Evolutionary conservation across 768 basidiomycete genomes (phyloP), one percentile per base, ranked within the genome.

Genomic region (Collybia nuda): DNA sequence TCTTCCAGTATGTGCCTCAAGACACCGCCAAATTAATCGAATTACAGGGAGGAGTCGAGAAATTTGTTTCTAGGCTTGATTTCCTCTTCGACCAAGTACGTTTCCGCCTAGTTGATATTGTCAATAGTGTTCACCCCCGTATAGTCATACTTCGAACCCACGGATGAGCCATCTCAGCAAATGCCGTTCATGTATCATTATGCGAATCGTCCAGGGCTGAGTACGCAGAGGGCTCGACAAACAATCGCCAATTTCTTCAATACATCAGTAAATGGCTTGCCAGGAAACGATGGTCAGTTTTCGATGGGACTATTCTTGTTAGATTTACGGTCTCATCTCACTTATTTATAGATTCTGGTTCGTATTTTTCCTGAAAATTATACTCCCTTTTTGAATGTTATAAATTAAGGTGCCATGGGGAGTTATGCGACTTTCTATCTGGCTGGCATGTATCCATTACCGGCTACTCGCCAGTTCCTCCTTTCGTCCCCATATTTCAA

Each of bases 111-210:
- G 12, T 24, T 24, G 15, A 24, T 23, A 12, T 23, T 22, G 2
- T 6, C n/a, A 14, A 17, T 35, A 2, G 6, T 46, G 3, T 3
- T 32, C 32, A 32, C 14, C 5, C 14, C 9, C 32, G 14, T 32
- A 11, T 32, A 84, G 77, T 69, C 71, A 36, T 86, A 82, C 62
- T 85, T 85, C 26, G 45, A 47, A 17, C 15, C 36, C 35, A 83
- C 82, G 7, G 74, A 86, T 57, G 84, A 86, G 56, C 83, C 83
- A 0, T 84, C 82, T 2, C 81, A 84, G 55, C 82, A 84, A 55
- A 85, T 86, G 56, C 83, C 83, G 0, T 83, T 76, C 63, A 85
- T 85, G 83, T 85, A 84, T 56, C 83, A 86, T 65, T 86, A 86
- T 55, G 83, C 79, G 2, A 77, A 84, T 60, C 68, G 71, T 2